Conservation (phyloP, 345 rosid genomes). For the Acer saccharum region DNA sequence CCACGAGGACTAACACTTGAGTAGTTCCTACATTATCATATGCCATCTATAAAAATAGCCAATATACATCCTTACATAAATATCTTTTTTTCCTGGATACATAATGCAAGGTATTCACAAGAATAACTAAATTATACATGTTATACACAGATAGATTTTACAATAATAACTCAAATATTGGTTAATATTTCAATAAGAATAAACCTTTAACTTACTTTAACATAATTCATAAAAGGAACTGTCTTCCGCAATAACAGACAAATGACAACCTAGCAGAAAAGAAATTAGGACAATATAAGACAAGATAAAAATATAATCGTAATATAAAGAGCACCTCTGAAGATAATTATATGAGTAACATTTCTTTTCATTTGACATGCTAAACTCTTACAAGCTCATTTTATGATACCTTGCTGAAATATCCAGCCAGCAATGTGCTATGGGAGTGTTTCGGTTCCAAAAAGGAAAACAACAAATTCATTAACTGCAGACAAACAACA, state of each 20-base stretch:
- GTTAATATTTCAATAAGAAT: not conserved
- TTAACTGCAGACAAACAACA: constrained; percentile 57
- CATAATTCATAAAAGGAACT: constrained; percentile 67
- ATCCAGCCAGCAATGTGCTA: constrained; percentile 75
- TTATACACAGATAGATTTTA: not conserved
- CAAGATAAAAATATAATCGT: constrained; percentile 3
- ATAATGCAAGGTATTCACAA: not conserved
- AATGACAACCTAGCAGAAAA: constrained; percentile 69
- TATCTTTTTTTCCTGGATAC: not conserved
- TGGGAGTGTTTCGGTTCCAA: constrained; percentile 65
- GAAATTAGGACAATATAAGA: constrained; percentile 2
- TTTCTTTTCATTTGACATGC: constrained; percentile 15
- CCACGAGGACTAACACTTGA: not conserved
- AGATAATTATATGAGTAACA: constrained; percentile 11
- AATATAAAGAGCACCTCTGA: not conserved
- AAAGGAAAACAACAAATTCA: constrained; percentile 85
- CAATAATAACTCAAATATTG: constrained; percentile 4
- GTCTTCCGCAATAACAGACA: constrained; percentile 87
- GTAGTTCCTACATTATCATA: not conserved
- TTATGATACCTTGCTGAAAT: constrained; percentile 84
- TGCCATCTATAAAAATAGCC: not conserved
- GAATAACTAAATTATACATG: not conserved
- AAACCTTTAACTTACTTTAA: constrained; percentile 55
- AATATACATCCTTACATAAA: not conserved
- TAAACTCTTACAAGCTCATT: constrained; percentile 13